Evolutionary conservation across 805 yeast genomes (phyloP).

Genomic region (Pichia kluyveri): DNA sequence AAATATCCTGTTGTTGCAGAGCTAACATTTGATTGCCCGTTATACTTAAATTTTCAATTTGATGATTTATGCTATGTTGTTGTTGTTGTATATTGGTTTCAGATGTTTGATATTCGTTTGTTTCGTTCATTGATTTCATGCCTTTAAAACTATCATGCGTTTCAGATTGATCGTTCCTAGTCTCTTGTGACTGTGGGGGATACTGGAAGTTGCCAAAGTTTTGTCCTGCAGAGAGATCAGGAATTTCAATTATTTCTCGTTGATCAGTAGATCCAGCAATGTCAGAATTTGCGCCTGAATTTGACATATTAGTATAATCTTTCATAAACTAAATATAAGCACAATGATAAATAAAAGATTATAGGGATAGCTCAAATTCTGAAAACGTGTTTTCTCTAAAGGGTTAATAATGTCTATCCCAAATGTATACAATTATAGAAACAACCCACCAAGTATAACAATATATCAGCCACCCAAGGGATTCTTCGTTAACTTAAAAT

Average conservation of each 20-base stretch:
- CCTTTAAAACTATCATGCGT: no score
- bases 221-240: neutral
- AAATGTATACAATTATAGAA: no score
- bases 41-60: neutral
- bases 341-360: neutral
- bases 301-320: no score
- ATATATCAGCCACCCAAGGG: no score
- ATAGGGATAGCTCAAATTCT: neutral
- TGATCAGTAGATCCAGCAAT: neutral
- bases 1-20: neutral
- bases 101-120: neutral
- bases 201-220: neutral
- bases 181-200: neutral
- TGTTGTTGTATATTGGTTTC: no score
- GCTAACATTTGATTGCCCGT: neutral
- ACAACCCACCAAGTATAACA: no score
- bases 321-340: neutral
- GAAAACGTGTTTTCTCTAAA: neutral
- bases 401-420: neutral
- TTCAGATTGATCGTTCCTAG: neutral
- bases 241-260: neutral
- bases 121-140: no score
- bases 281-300: neutral
- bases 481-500: no score
- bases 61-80: neutral